Evolutionary conservation across 352 stramenopile genomes (phyloP), one percentile per base, ranked within the genome.

Genomic region (Globisporangium apiculatum): DNA sequence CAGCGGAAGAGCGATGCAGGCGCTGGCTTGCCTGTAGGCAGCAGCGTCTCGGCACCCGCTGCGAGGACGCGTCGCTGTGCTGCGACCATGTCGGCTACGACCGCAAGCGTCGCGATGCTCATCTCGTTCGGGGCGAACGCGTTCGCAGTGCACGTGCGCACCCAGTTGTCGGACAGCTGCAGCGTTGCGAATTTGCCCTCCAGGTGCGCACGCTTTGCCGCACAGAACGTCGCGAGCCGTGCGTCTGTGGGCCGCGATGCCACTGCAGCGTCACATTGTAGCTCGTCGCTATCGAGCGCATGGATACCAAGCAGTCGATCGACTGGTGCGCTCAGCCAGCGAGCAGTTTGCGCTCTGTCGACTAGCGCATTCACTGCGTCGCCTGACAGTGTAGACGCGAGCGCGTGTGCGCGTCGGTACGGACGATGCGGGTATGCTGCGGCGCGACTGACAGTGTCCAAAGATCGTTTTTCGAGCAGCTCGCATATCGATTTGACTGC

Each of bases 141-240:
- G 37, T 57, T 36, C 0, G 6, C 18, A 8, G 59, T 52, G 36
- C 15, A 48, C 1, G 18, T 24, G 24, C 12, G 40, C 9, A 40
- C 12, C 46, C 46, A 40, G 24, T 15, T 36, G 14, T 53, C 37
- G 12, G 50, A 37, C 7, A 76, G 36, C 24, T 56, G 58, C 11
- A 49, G 49, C 11, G 68, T 75, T 4, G 68, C 66, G 15, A 79
- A 53, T 46, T 62, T 47, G 31, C 71, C 55, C 38, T 61, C 55
- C 7, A 79, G 31, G 41, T 61, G 51, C 12, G 66, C 53, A 15
- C 58, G 46, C 45, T 76, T 76, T 9, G 67, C 60, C 2, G 58
- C 66, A 38, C 56, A 74, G 15, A 79, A 79, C 0, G 58, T 76
- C 37, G n/a, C 7, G 17, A 57, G 46, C 4, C 36, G 50, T 41